Percentiles rank a stretch among this genome's conserved stretches.
These are phyloP conservation scores for Thielaviopsis punctulata DNA, from an alignment of 2,329 filamentous ascomycete genomes.

Conservation along the genomic window DNA sequence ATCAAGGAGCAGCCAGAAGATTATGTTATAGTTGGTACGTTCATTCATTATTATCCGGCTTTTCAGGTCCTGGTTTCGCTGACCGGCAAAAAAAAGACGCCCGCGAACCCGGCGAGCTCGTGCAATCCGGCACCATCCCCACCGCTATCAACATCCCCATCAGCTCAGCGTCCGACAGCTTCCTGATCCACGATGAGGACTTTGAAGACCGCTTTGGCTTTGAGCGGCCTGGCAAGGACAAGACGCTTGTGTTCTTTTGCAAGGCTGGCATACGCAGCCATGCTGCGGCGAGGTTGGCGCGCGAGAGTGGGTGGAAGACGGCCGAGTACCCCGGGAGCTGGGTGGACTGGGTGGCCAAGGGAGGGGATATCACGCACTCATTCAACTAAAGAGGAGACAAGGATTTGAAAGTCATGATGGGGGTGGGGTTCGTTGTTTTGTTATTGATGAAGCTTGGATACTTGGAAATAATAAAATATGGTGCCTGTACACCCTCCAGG, in stretches of 20 bases:
- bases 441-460: background rate
- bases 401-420: background rate
- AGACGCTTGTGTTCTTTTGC: slow-evolving; percentile 71
- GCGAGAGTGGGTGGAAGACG: slow-evolving; percentile 58
- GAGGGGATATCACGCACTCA: slow-evolving; percentile 30
- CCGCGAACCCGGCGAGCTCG: slow-evolving; percentile 54
- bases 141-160: slow-evolving; percentile 70
- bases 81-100: slow-evolving; percentile 32
- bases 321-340: slow-evolving; percentile 61
- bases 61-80: too few species aligned
- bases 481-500: background rate
- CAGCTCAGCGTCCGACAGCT: slow-evolving; percentile 56
- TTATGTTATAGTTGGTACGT: slow-evolving; percentile 10
- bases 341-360: slow-evolving; percentile 64
- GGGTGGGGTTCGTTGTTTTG: background rate
- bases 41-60: too few species aligned
- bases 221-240: slow-evolving; percentile 40
- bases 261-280: slow-evolving; percentile 73
- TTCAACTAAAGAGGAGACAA: slow-evolving; percentile 2
- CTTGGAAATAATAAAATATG: background rate
- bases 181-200: slow-evolving; percentile 58
- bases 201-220: slow-evolving; percentile 75
- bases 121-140: slow-evolving; percentile 55
- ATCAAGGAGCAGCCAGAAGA: slow-evolving; percentile 7
- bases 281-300: slow-evolving; percentile 61